phyloP scores from a whole-genome alignment of 2,329 filamentous ascomycete species.

The Rhytidhysteron rufulum region DNA sequence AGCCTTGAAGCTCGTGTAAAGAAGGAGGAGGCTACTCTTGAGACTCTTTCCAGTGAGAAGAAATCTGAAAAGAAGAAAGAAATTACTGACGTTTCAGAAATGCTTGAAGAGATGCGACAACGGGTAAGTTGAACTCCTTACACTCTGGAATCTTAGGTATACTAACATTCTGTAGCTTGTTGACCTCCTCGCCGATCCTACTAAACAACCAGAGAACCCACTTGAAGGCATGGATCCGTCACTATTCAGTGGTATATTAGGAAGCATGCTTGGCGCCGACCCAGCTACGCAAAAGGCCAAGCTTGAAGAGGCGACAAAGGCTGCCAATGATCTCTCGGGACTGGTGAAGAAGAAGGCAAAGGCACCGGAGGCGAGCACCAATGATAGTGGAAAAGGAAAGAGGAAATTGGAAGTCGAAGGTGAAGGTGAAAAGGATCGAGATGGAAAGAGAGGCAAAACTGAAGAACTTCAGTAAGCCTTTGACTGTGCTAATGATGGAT shows the following conservation, averaged over 20 bases:
- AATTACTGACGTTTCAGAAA: constrained; percentile 71
- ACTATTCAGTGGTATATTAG: constrained; percentile 59
- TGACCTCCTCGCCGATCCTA: constrained; percentile 64
- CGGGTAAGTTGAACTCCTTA: constrained; percentile 49
- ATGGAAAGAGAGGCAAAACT: constrained; percentile 31
- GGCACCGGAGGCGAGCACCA: constrained; percentile 14
- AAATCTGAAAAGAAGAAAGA: constrained; percentile 63
- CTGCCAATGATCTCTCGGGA: constrained; percentile 69
- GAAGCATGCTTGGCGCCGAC: constrained; percentile 60
- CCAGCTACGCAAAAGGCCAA: constrained; percentile 59
- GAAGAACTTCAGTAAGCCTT: too few species aligned
- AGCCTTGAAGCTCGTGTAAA: constrained; percentile 69
- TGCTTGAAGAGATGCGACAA: constrained; percentile 75
- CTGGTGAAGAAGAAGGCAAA: constrained; percentile 69
- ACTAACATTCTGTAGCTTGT: constrained; percentile 49
- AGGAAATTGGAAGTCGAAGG: constrained; percentile 29
- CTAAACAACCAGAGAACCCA: constrained; percentile 31
- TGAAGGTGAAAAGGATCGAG: constrained; percentile 4
- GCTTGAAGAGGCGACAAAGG: constrained; percentile 69
- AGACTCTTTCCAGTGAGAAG: constrained; percentile 52
- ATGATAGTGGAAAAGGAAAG: constrained; percentile 18
- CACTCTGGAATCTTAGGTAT: background rate
- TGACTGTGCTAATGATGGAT: too few species aligned
- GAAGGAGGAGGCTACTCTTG: constrained; percentile 64
- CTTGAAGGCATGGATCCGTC: constrained; percentile 44